Percentiles rank a stretch among this genome's conserved stretches.
Conservation (phyloP, 2,329 filamentous ascomycete genomes). For the Sclerotiophoma versabilis region DNA sequence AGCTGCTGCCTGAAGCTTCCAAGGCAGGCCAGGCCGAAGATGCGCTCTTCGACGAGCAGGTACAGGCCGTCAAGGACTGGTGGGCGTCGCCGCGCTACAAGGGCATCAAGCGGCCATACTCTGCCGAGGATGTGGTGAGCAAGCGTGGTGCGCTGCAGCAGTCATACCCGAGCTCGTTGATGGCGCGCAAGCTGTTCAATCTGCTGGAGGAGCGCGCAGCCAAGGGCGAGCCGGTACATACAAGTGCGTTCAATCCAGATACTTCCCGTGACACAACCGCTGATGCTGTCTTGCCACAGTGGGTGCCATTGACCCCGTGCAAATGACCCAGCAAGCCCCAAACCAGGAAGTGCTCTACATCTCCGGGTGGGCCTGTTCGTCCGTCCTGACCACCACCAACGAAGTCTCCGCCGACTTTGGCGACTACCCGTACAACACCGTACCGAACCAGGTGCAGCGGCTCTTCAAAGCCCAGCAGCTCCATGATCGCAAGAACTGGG, state of each 20-base stretch:
- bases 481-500: constrained; percentile 96
- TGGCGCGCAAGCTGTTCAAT: constrained; percentile 94
- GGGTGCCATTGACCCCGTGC: constrained; percentile 97
- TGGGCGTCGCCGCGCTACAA: constrained; percentile 85
- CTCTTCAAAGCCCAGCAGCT: constrained; percentile 96
- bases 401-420: constrained; percentile 98
- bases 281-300: constrained; percentile 61
- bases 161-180: constrained; percentile 88
- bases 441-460: constrained; percentile 96
- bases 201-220: constrained; percentile 79
- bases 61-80: constrained; percentile 87
- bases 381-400: constrained; percentile 89
- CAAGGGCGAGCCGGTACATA: constrained; percentile 88
- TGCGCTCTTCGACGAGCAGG: constrained; percentile 80
- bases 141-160: constrained; percentile 90
- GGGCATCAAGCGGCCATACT: constrained; percentile 91
- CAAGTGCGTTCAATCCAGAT: constrained; percentile 65
- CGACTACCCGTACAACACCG: constrained; percentile 98
- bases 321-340: constrained; percentile 98
- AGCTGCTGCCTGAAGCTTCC: constrained; percentile 77
- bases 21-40: constrained; percentile 86
- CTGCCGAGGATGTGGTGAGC: constrained; percentile 87
- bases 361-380: constrained; percentile 97
- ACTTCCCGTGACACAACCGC: constrained; percentile 35
- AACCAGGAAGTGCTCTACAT: constrained; percentile 97